Evolutionary conservation across 164 flowering plant species (phyloP), one percentile per base, ranked within the genome.

Genomic region (Brasenia schreberi): DNA sequence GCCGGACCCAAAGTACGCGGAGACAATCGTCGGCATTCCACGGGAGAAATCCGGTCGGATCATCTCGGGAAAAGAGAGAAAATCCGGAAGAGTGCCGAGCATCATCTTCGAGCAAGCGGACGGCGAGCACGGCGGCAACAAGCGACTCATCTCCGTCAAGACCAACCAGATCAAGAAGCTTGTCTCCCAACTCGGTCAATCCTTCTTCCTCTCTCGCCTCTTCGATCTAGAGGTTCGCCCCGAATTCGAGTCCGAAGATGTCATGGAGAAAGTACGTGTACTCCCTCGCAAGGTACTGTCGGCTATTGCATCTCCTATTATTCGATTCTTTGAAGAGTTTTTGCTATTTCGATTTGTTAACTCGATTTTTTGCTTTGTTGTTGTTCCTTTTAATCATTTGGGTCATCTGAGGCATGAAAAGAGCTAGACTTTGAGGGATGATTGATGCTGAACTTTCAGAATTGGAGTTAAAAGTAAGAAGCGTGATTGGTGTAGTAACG

Each of bases 81-180:
- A 82, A 68, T 82, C 70, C 2, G 96, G 96, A 0, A 80, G 96
- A 0, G 85, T 95, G 4, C 97, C 97, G 1, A 81, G 90, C 77
- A 85, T 92, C 66, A 81, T 95, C 5, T 92, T 91, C 69, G 97
- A 91, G 79, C 94, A 88, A 65, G 89, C 85, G 61, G 89, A 88
- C 64, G 99, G 99, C 3, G 84, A 92, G 65, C 85, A 85, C 43
- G 97, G 99, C 11, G 99, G 99, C 42, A 91, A 95, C 77, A 95
- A 95, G 78, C 74, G 94, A 9, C 82, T 95, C 61, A 81, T 95
- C 19, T 88, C 97, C 4, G 94, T 95, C 0, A 74, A 72, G 70
- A 75, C 70, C 16, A 85, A 85, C 67, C 99, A 92, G 86, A 88
- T 95, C 66, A 79, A 77, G 76, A 91, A 91, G 75, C 83, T 94